Conservation (phyloP, 2,329 filamentous ascomycete genomes). For the Biscogniauxia mediterranea region DNA sequence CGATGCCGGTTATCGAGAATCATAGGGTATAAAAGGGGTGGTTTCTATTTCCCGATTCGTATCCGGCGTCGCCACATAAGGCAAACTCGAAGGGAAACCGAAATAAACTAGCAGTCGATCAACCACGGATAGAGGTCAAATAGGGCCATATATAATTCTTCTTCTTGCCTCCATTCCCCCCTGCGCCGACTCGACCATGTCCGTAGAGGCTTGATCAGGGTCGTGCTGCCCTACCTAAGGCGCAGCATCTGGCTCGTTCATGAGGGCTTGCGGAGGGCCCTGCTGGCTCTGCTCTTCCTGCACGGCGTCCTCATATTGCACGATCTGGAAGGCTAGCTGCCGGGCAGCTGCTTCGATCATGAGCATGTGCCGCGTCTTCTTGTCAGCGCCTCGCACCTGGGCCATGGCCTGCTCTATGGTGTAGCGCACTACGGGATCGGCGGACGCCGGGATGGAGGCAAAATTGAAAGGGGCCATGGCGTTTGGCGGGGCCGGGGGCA, state of each 20-base stretch:
- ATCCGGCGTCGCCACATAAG: neutral
- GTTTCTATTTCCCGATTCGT: neutral
- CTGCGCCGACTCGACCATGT: neutral
- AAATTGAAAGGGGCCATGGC: slow-evolving; percentile 33
- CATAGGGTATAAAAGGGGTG: neutral
- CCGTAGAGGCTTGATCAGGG: neutral
- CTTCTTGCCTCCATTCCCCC: neutral
- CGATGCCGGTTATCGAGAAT: neutral
- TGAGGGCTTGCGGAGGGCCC: slow-evolving; percentile 22
- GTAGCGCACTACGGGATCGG: slow-evolving; percentile 40
- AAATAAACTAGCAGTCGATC: neutral
- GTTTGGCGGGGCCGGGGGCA: slow-evolving; percentile 29
- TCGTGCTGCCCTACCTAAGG: slow-evolving; percentile 17
- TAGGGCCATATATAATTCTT: neutral
- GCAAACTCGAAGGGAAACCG: neutral
- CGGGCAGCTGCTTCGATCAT: slow-evolving; percentile 54
- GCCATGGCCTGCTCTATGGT: slow-evolving; percentile 46
- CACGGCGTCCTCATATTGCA: slow-evolving; percentile 47
- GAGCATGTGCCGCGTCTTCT: slow-evolving; percentile 45
- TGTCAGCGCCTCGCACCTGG: slow-evolving; percentile 44
- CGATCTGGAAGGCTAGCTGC: slow-evolving; percentile 53
- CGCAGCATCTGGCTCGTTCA: slow-evolving; percentile 27
- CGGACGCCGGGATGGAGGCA: slow-evolving; percentile 31
- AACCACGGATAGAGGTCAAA: neutral
- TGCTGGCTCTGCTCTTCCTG: slow-evolving; percentile 32